Evolutionary conservation across 768 basidiomycete genomes (phyloP).

Genomic region (Kwoniella dendrophila): DNA sequence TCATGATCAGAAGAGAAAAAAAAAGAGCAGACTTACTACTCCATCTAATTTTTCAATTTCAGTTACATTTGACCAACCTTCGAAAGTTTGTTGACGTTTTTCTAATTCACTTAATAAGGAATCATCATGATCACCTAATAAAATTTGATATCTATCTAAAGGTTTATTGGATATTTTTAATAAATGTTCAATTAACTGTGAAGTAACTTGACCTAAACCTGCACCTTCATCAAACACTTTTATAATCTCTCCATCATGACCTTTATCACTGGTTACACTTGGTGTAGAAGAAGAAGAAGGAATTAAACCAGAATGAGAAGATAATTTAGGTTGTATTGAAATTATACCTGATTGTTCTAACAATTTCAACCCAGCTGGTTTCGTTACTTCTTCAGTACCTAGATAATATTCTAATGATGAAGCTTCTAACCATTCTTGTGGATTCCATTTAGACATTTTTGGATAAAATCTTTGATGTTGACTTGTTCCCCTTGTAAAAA

Average conservation of each 20-base stretch:
- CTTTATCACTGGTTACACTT: no score
- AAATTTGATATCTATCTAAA: background rate
- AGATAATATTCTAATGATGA: background rate
- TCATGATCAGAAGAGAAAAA: background rate
- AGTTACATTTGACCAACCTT: no score
- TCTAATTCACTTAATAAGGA: background rate
- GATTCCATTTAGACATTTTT: no score
- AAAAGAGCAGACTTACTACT: background rate
- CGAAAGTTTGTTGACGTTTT: background rate
- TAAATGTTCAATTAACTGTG: background rate
- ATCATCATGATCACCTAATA: constrained; percentile 1
- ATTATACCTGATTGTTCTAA: background rate
- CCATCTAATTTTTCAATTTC: background rate
- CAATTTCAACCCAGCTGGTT: background rate
- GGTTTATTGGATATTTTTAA: background rate
- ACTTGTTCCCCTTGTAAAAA: no score
- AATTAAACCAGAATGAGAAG: no score
- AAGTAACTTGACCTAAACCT: background rate
- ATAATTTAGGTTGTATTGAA: background rate
- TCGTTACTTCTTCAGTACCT: background rate
- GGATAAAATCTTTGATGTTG: no score
- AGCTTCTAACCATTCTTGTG: background rate
- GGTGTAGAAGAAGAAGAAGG: no score
- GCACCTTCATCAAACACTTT: background rate
- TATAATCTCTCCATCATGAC: background rate